Evolutionary conservation across 306 rosid genomes (phyloP).

Genomic region (Quercus ilex): DNA sequence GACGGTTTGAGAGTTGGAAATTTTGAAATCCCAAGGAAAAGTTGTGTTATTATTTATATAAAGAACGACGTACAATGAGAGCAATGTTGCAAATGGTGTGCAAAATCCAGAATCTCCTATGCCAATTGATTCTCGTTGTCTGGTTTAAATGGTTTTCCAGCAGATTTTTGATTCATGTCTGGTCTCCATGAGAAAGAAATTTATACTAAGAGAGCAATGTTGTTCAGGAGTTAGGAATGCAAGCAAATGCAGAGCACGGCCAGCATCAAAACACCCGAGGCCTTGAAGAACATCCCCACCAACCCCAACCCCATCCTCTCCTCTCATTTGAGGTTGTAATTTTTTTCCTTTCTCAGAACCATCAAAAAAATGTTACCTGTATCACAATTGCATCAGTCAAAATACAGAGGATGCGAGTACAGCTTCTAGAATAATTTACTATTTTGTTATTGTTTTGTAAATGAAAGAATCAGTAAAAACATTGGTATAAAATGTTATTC

Average conservation of each 20-base stretch:
- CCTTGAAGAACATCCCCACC: neutral
- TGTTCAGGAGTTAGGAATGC: neutral
- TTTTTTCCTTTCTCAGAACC: neutral
- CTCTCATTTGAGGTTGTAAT: neutral
- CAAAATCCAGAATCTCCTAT: neutral
- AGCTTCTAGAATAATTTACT: neutral
- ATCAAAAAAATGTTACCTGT: neutral
- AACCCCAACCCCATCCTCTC: neutral
- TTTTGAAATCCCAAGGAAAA: neutral
- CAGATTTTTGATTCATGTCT: neutral
- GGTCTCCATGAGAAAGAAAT: neutral
- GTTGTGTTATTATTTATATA: neutral
- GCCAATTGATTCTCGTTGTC: neutral
- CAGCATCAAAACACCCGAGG: neutral
- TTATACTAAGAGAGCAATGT: neutral
- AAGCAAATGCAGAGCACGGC: neutral
- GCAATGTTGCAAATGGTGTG: neutral
- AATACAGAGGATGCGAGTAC: neutral
- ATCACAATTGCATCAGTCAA: neutral
- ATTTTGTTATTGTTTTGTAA: neutral
- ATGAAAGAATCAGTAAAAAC: neutral
- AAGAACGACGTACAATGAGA: neutral
- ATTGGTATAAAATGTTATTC: neutral
- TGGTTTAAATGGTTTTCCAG: conserved; percentile 23
- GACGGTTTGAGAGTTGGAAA: neutral